A percentile compares a stretch with the other conserved stretches of the same genome.
phyloP scores from a whole-genome alignment of 345 rosid genomes.

The Hibiscus trionum region DNA sequence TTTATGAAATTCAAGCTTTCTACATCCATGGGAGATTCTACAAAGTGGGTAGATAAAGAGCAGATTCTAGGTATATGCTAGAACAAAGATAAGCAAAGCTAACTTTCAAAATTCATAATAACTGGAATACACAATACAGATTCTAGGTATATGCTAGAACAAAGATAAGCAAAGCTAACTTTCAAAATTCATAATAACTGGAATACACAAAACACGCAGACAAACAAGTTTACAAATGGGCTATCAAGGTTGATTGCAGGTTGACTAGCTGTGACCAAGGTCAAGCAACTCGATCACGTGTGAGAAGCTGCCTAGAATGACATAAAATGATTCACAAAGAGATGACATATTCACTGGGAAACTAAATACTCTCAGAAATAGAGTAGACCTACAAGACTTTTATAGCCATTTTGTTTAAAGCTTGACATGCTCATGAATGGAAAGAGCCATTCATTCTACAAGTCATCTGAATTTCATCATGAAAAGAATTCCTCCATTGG shows the following conservation, averaged over 20 bases:
- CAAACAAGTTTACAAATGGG: not conserved
- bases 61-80: not conserved
- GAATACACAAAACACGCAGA: not conserved
- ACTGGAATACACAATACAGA: not conserved
- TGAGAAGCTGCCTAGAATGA: not conserved
- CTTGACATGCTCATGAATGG: not conserved
- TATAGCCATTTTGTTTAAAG: not conserved
- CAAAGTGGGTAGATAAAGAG: not conserved
- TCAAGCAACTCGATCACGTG: not conserved
- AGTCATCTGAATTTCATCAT: not conserved
- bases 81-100: not conserved
- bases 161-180: not conserved
- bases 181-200: not conserved
- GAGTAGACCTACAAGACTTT: not conserved
- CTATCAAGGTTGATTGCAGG: not conserved
- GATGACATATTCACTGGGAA: not conserved
- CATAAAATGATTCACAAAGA: not conserved
- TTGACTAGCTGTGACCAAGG: not conserved
- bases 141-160: not conserved
- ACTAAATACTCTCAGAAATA: not conserved
- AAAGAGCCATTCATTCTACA: not conserved
- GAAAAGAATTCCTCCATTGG: not conserved
- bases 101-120: not conserved
- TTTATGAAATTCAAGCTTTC: not conserved
- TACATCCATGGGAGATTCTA: not conserved